Evolutionary conservation across 805 yeast genomes (phyloP).

Genomic region (Ogataea salicorniae): DNA sequence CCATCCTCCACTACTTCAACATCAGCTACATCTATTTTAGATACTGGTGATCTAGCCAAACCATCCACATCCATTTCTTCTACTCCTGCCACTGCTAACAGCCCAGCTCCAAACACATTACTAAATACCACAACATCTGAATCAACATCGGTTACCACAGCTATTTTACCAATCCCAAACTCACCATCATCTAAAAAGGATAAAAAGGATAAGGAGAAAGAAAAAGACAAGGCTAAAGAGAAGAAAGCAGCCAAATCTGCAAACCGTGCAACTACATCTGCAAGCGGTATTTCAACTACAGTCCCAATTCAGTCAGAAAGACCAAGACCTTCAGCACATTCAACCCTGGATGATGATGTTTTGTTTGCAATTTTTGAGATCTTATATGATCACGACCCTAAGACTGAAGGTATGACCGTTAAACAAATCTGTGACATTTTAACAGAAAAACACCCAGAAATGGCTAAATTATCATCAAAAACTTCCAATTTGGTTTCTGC

Average conservation of each 20-base stretch:
- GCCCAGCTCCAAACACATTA: background rate
- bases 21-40: slow-evolving; percentile 26
- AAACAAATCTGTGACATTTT: slow-evolving; percentile 79
- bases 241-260: slow-evolving; percentile 27
- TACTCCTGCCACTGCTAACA: slow-evolving; percentile 5
- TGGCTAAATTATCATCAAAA: slow-evolving; percentile 75
- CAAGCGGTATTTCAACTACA: slow-evolving; percentile 70
- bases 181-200: slow-evolving; percentile 10
- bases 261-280: slow-evolving; percentile 44
- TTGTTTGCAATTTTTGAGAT: slow-evolving; percentile 70
- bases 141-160: slow-evolving; percentile 1
- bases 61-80: slow-evolving; percentile 1
- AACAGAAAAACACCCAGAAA: slow-evolving; percentile 71
- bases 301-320: slow-evolving; percentile 77
- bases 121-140: slow-evolving; percentile 5
- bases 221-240: slow-evolving; percentile 22
- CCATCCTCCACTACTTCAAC: slow-evolving; percentile 38
- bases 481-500: slow-evolving; percentile 80
- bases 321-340: slow-evolving; percentile 65
- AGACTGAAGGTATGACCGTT: slow-evolving; percentile 81
- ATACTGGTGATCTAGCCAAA: slow-evolving; percentile 16
- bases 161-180: slow-evolving; percentile 9
- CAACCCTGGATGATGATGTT: slow-evolving; percentile 69
- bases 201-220: slow-evolving; percentile 15
- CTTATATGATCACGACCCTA: slow-evolving; percentile 61